Evolutionary conservation across 2,329 filamentous ascomycete species (phyloP), one percentile per base, ranked within the genome.

Genomic region (Bipolaris sorokiniana): DNA sequence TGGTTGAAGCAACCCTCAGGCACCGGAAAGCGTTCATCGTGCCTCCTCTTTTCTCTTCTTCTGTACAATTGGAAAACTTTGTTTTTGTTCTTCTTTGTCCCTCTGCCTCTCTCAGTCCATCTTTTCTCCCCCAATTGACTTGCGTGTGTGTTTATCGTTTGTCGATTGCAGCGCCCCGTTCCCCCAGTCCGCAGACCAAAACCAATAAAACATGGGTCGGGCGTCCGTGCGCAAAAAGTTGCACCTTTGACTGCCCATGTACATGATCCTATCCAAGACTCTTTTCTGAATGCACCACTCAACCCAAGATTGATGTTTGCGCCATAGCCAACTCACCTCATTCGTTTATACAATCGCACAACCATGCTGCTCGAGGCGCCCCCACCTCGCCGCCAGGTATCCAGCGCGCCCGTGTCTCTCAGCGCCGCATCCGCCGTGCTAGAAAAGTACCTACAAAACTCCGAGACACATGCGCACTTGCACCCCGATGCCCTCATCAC

Each of bases 401-500:
- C 70, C 46, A 63, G 63, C 41, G 58, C 54, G 16, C 65, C 72
- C 36, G 68, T 81, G 56, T 66, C 74, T 28, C 64, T 70, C 44
- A 34, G 64, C 10, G 58, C 59, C 37, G 79, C 80, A 40, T 73
- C 75, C 33, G 36, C 51, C 4, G 65, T 72, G 16, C 68, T 83
- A 20, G 63, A 76, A 16, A 69, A 67, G 54, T 83, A 79, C 71
- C 72, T 82, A 38, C 37, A 65, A 37, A 67, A 73, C 62, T 76
- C 78, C 2, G 71, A 76, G 55, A 68, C 69, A 5, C 69, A 76
- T 55, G 70, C 80, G n/a, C 75, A 80, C 66, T 73, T 82, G 7
- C 81, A 83, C 65, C 81, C 81, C 0, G 81, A 83, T 58, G 77
- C 79, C 37, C 70, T 78, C 46, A 76, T 82, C 40, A 77, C 73